Evolutionary conservation across 2,329 filamentous ascomycete genomes (phyloP).

Genomic region (Sclerotinia sclerotiorum): DNA sequence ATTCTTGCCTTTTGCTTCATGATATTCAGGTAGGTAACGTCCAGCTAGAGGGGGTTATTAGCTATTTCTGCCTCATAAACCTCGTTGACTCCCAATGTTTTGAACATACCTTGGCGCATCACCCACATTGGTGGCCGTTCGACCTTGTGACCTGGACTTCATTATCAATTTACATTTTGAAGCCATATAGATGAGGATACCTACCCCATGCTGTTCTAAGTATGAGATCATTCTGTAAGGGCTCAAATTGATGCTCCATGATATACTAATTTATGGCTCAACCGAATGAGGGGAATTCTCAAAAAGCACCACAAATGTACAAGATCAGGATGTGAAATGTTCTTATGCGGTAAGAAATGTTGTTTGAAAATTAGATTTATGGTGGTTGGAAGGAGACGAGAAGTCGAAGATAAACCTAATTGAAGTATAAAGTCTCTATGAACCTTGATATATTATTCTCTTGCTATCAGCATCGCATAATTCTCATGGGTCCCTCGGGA

Average conservation of each 20-base stretch:
- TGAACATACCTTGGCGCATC: conserved; percentile 84
- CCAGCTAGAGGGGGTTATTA: conserved; percentile 60
- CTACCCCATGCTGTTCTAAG: conserved; percentile 84
- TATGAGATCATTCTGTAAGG: conserved; percentile 89
- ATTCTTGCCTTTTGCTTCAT: conserved; percentile 82
- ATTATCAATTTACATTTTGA: conserved; percentile 21
- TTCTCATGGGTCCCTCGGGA: not conserved
- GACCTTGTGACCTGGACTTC: conserved; percentile 71
- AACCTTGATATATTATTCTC: conserved; percentile 6
- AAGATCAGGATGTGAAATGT: not conserved
- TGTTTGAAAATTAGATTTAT: not conserved
- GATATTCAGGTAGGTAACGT: conserved; percentile 96
- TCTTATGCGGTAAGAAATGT: not conserved
- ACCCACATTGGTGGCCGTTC: conserved; percentile 97
- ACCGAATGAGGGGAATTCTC: not conserved
- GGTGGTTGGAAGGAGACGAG: not conserved
- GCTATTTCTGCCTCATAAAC: conserved; percentile 12
- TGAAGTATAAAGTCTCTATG: conserved; percentile 4
- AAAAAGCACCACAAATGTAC: not conserved
- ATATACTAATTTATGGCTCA: not conserved
- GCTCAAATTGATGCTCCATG: conserved; percentile 73
- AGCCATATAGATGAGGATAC: not conserved
- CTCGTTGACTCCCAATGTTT: not conserved
- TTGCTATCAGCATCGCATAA: not conserved
- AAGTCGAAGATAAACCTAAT: not conserved